Evolutionary conservation across 208 protist species (phyloP).

Genomic region (Endotrypanum monterogeii): DNA sequence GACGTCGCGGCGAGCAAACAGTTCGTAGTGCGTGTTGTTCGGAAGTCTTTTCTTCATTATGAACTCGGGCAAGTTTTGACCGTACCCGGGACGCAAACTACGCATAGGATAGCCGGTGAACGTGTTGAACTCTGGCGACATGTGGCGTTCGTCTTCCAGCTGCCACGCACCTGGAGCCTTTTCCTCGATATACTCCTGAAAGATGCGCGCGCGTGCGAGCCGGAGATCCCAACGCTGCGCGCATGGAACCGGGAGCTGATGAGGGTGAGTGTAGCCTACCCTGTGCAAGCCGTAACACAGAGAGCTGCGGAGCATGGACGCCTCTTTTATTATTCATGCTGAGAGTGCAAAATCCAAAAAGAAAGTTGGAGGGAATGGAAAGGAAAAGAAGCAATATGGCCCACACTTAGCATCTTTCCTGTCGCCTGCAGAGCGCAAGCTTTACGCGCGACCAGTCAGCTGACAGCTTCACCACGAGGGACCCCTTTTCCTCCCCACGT

Average conservation of each 20-base stretch:
- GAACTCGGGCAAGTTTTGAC: conserved; percentile 82
- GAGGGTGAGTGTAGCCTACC: conserved; percentile 71
- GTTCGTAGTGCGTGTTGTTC: conserved; percentile 91
- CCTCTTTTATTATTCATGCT: conserved; percentile 1
- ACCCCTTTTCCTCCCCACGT: not conserved
- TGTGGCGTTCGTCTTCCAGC: conserved; percentile 89
- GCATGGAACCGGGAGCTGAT: conserved; percentile 75
- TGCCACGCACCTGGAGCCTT: conserved; percentile 88
- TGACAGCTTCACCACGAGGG: too few species aligned
- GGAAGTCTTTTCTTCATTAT: conserved; percentile 90
- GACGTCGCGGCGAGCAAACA: conserved; percentile 87
- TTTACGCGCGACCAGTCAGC: not conserved
- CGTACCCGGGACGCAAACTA: conserved; percentile 87
- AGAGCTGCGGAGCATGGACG: conserved; percentile 18
- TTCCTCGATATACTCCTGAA: conserved; percentile 91
- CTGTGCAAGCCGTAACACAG: conserved; percentile 65
- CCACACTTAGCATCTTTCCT: not conserved
- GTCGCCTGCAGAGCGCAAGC: not conserved
- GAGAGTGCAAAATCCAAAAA: not conserved
- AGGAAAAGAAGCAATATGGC: not conserved
- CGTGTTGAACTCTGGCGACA: conserved; percentile 89
- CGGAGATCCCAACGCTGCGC: conserved; percentile 90
- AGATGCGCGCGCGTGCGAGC: conserved; percentile 82
- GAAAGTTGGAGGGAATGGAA: not conserved
- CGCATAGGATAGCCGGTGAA: conserved; percentile 90